Evolutionary conservation across 139 green algal genomes (phyloP).

Genomic region (Chlamydomonas eustigma): DNA sequence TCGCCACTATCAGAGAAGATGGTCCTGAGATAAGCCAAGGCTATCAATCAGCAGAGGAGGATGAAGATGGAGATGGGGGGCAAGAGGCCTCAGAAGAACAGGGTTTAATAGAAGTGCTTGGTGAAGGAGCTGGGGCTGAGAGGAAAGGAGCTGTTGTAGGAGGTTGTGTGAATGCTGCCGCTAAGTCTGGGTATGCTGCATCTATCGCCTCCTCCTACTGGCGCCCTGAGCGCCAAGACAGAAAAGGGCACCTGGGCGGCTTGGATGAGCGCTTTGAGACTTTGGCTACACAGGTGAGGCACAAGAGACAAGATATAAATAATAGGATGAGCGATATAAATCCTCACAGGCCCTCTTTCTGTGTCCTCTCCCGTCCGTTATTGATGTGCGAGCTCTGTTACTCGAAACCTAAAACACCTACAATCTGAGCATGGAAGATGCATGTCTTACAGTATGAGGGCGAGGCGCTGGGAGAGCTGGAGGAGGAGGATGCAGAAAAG

Average conservation of each 20-base stretch:
- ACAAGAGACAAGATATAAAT: too few relatives aligned
- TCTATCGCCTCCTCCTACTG: conserved; percentile 72
- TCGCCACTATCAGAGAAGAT: neutral
- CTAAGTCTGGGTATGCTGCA: neutral
- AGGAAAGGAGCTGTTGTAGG: neutral
- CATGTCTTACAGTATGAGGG: conserved; percentile 22
- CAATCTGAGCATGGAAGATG: neutral
- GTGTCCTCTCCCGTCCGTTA: neutral
- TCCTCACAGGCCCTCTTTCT: neutral
- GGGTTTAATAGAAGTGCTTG: conserved; percentile 6
- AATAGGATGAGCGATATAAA: neutral
- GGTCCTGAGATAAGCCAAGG: too few relatives aligned
- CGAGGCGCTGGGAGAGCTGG: conserved; percentile 68
- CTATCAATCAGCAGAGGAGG: conserved; percentile 21
- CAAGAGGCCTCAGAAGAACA: too few relatives aligned
- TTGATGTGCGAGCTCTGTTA: neutral
- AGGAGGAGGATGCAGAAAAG: conserved; percentile 52
- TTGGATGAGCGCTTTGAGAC: conserved; percentile 53
- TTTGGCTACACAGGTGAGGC: conserved; percentile 27
- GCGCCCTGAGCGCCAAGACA: conserved; percentile 63
- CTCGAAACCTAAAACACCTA: neutral
- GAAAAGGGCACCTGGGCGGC: conserved; percentile 15
- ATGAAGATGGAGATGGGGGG: too few relatives aligned
- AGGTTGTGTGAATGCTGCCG: neutral
- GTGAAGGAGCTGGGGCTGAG: neutral